Conservation (phyloP, 352 stramenopile genomes). For the Thraustochytrium striatum region DNA sequence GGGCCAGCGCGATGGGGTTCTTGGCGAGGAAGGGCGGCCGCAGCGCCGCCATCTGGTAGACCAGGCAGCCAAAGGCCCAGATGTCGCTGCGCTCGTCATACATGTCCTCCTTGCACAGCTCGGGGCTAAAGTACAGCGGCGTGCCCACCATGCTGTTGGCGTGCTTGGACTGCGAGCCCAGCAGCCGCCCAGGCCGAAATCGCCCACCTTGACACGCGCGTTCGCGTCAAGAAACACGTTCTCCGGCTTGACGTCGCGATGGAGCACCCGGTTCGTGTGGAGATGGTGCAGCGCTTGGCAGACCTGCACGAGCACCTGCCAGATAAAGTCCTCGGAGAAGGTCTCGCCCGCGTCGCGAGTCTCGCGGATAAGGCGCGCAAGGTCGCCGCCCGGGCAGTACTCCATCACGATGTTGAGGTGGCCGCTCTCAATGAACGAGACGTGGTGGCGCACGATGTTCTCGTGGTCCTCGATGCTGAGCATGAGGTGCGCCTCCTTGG, state of each 20-base stretch:
- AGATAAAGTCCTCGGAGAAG: slow-evolving; percentile 63
- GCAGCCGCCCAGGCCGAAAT: slow-evolving; percentile 77
- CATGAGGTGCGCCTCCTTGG: slow-evolving; percentile 45
- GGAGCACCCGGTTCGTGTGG: slow-evolving; percentile 64
- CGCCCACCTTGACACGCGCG: slow-evolving; percentile 72
- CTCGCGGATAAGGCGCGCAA: slow-evolving; percentile 43
- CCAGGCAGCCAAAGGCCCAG: slow-evolving; percentile 81
- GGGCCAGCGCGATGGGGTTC: slow-evolving; percentile 61
- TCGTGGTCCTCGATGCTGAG: slow-evolving; percentile 54
- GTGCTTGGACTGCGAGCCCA: slow-evolving; percentile 56
- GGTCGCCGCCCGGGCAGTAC: slow-evolving; percentile 69
- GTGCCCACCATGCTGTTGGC: slow-evolving; percentile 78
- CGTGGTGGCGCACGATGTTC: slow-evolving; percentile 59
- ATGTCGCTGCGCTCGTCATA: slow-evolving; percentile 86
- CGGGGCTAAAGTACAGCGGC: slow-evolving; percentile 86
- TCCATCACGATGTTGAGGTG: slow-evolving; percentile 75
- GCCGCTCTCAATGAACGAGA: slow-evolving; percentile 68
- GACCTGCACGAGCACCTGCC: slow-evolving; percentile 69
- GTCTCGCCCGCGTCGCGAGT: slow-evolving; percentile 54
- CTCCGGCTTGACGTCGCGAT: slow-evolving; percentile 72
- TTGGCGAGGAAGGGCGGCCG: slow-evolving; percentile 62
- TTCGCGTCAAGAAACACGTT: slow-evolving; percentile 68
- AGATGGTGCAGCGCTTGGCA: slow-evolving; percentile 65
- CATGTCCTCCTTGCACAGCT: slow-evolving; percentile 82
- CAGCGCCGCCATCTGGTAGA: slow-evolving; percentile 74